These are phyloP conservation scores for Acer campestre DNA, from an alignment of 345 rosid species.

Conservation along the genomic window DNA sequence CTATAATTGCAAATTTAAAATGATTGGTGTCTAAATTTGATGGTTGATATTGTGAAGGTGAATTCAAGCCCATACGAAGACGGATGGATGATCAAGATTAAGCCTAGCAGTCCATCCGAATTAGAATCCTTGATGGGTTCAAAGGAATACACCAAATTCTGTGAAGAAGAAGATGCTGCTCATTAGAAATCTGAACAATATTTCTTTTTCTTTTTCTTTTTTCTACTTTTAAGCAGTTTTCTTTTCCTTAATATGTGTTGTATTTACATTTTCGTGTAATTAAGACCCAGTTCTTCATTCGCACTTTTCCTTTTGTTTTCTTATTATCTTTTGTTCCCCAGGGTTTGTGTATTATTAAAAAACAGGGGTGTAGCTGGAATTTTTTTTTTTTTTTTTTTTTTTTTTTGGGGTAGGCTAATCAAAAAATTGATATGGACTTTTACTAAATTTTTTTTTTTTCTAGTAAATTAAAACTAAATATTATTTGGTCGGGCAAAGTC, in stretches of 20 bases:
- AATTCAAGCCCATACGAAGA: conserved; percentile 87
- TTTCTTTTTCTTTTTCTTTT: neutral
- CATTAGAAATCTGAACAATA: conserved; percentile 42
- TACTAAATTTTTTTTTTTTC: no score
- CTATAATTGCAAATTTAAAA: no score
- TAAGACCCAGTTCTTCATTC: conserved; percentile 15
- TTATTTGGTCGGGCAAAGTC: no score
- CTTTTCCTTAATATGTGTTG: neutral
- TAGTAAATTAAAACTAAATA: no score
- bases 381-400: no score
- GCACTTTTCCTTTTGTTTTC: no score
- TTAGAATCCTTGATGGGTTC: conserved; percentile 74
- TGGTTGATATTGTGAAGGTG: conserved; percentile 42
- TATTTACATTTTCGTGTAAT: conserved; percentile 25
- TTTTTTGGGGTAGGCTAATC: no score
- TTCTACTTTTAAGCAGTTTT: neutral
- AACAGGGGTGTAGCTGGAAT: no score
- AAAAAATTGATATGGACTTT: no score
- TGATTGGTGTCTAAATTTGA: neutral
- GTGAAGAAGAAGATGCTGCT: conserved; percentile 93
- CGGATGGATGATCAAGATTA: conserved; percentile 98
- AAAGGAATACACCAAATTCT: conserved; percentile 81
- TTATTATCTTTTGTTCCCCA: no score
- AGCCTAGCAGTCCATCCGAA: conserved; percentile 80
- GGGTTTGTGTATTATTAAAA: no score